Base-by-base conservation (phyloP, 2,329 filamentous ascomycete species). In the Apiospora phragmitis region DNA sequence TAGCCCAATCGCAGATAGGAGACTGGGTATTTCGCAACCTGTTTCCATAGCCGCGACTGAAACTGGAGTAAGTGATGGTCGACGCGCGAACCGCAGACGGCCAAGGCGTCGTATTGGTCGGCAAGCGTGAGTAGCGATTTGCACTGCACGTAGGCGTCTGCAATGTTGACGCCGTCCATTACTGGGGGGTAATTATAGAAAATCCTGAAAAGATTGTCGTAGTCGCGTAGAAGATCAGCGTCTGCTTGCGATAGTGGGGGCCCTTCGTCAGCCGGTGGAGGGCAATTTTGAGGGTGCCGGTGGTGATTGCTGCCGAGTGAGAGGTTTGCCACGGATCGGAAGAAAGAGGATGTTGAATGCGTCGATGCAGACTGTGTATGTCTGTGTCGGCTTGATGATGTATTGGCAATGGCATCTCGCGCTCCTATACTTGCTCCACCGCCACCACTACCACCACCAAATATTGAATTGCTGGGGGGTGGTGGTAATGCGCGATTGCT, bases 11-110 rank as follows among this genome's bases (percentile, higher is more conserved):
- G 95, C 66, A 98, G 88, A 79, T 98, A 98, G 71, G 91, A 94
- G 66, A 96, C 93, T 16, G 95, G 95, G 79, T 98, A 98, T 82
- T 97, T 98, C 68, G 95, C 94, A 73, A 98, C 97, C 81, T 98
- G 95, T 81, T 96, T 97, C 92, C 95, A 98, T 2, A 98, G 87
- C 1, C 94, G 89, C 29, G 92, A 93, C 77, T 96, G 94, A 80
- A 98, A 98, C 76, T 96, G 94, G 21, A 98, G 85, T 18, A 98
- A 87, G 80, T 98, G 95, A 83, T 98, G 95, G 81, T 98, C 95
- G 62, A 98, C 93, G 47, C 95, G 90, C 1, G 94, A 93, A 0
- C 95, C 95, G 11, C 97, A 94, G 21, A 98, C 94, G 41, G 91
- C 87, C 16, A 98, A 87, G 18, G 95, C 94, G 79, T 97, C 95